Percentiles rank a stretch among this genome's conserved stretches.
Evolutionary conservation across 2,329 filamentous ascomycete species (phyloP).

Genomic region (Diaporthe amygdali): DNA sequence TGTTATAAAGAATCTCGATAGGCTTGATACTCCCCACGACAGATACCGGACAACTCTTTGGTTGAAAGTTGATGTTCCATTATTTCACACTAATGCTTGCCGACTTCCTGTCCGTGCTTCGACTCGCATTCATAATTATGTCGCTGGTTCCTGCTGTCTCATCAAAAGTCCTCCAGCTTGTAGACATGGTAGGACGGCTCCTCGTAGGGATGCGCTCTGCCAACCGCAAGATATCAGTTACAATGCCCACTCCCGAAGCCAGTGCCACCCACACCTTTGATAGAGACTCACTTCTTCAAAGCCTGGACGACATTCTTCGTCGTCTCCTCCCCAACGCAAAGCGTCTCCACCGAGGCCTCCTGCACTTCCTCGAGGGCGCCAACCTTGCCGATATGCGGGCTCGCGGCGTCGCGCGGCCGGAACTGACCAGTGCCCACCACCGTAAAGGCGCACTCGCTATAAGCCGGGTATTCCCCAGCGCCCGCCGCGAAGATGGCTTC

Average conservation of each 20-base stretch:
- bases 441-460: slow-evolving; percentile 60
- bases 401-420: slow-evolving; percentile 63
- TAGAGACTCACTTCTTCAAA: slow-evolving; percentile 67
- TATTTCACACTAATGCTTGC: too few species aligned
- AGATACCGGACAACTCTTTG: not conserved
- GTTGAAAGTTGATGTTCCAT: not conserved
- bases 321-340: slow-evolving; percentile 66
- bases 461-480: slow-evolving; percentile 60
- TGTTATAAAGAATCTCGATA: not conserved
- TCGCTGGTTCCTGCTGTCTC: not conserved
- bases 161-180: slow-evolving; percentile 53
- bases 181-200: slow-evolving; percentile 55
- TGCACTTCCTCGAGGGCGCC: slow-evolving; percentile 63
- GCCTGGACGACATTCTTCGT: slow-evolving; percentile 63
- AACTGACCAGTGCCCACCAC: slow-evolving; percentile 67
- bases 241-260: not conserved
- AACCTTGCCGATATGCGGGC: slow-evolving; percentile 65
- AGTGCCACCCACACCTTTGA: too few species aligned
- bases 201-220: slow-evolving; percentile 57
- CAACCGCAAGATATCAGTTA: slow-evolving; percentile 30
- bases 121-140: too few species aligned
- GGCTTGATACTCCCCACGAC: slow-evolving; percentile 10
- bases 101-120: not conserved
- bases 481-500: slow-evolving; percentile 60
- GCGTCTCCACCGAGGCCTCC: slow-evolving; percentile 67